These are phyloP conservation scores for Acacia crassicarpa DNA, from an alignment of 306 rosid genomes.

Conservation along the genomic window DNA sequence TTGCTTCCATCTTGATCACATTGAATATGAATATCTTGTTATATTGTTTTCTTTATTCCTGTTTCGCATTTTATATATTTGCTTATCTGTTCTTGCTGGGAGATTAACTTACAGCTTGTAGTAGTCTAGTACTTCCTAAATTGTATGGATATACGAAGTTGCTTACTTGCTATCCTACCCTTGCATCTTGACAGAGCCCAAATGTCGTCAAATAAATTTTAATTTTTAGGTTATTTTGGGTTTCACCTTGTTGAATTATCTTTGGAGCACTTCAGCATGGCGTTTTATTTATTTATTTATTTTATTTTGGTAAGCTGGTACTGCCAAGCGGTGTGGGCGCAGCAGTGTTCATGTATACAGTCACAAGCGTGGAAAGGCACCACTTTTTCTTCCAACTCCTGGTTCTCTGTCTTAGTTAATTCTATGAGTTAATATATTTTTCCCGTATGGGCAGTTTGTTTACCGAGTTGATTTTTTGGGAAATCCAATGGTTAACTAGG, in stretches of 20 bases:
- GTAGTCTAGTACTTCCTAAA: not conserved
- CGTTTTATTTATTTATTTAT: not conserved
- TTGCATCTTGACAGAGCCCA: not conserved
- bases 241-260: slow-evolving; percentile 14
- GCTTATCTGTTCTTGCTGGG: not conserved
- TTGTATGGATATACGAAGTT: not conserved
- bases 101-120: not conserved
- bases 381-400: slow-evolving; percentile 5
- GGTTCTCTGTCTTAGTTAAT: not conserved
- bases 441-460: not conserved
- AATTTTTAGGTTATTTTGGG: slow-evolving; percentile 8
- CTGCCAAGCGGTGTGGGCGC: slow-evolving; percentile 3
- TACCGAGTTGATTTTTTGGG: not conserved
- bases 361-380: slow-evolving; percentile 17
- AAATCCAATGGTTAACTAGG: not conserved
- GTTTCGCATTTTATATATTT: not conserved
- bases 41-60: not conserved
- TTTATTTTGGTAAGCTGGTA: not conserved
- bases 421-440: slow-evolving; percentile 6
- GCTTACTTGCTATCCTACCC: not conserved
- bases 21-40: slow-evolving; percentile 11
- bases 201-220: not conserved
- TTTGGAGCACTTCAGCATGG: not conserved
- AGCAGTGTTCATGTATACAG: not conserved
- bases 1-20: slow-evolving; percentile 15